Evolutionary conservation across 768 basidiomycete species (phyloP), one percentile per base, ranked within the genome.

Genomic region (Antrodiella citrinella): DNA sequence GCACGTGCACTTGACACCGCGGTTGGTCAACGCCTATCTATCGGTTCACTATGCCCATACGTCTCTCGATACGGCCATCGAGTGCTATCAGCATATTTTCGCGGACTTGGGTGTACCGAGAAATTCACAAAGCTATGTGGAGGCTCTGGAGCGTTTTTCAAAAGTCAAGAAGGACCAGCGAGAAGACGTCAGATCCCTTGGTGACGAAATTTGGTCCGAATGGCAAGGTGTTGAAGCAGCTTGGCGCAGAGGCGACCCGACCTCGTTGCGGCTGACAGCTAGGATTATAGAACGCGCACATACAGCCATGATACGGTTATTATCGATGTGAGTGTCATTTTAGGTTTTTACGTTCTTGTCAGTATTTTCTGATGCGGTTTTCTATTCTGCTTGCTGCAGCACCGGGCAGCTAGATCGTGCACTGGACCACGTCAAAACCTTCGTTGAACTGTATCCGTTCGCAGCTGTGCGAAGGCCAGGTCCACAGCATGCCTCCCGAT

Each of bases 21-120:
- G 76, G 1, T 74, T 96, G 4, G 58, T 93, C 55, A 89, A 86
- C 56, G 78, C 91, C 2, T 97, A 90, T 61, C 69, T 96, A 45
- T 80, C 86, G 11, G 85, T 93, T 0, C 77, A 83, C 61, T 86
- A 86, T 58, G 62, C 66, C 2, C 84, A 86, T 55, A 65, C 73
- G 3, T 60, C 66, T 0, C 66, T 93, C 39, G 72, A 77, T 22
- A 60, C 60, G 2, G 68, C 77, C 2, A 66, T 68, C 23, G 69
- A 72, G 5, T 62, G 62, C 5, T 91, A 85, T 63, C 63, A 72
- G 52, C 64, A 61, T 3, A 52, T 84, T 2, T 87, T 77, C 52
- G 62, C 67, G 18, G 62, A 74, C 9, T 54, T 68, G 1, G 67
- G 58, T 0, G 62, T 84, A 1, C 49, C 51, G 42, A 69, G 72